A percentile compares a stretch with the other conserved stretches of the same genome.
Evolutionary conservation across 2,329 filamentous ascomycete genomes (phyloP).

Genomic region (Beauveria varroae): DNA sequence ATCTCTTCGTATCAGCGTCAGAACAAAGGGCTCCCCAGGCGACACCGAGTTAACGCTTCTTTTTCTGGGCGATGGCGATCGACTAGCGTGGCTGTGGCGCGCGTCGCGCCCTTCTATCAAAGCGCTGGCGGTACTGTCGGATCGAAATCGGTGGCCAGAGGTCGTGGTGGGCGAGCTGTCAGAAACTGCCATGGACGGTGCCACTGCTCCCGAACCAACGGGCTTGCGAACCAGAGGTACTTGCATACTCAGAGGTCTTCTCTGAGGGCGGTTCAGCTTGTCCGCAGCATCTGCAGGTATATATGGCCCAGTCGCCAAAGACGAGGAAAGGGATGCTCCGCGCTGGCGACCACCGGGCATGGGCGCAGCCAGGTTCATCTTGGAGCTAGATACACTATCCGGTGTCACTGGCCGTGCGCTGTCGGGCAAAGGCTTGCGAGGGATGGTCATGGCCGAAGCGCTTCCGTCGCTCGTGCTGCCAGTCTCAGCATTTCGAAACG

Average conservation of each 20-base stretch:
- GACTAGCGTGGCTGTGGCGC: conserved; percentile 8
- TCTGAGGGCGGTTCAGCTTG: neutral
- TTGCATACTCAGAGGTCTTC: neutral
- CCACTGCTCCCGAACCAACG: conserved; percentile 19
- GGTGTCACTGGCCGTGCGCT: conserved; percentile 21
- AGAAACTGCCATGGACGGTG: neutral
- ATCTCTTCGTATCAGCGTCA: conserved; percentile 67
- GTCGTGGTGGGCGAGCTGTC: conserved; percentile 9
- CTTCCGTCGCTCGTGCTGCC: conserved; percentile 39
- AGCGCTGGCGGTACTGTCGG: neutral
- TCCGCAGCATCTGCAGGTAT: conserved; percentile 10
- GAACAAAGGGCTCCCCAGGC: conserved; percentile 39
- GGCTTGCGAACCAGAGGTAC: conserved; percentile 21
- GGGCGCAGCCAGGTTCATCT: neutral
- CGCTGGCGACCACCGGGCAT: conserved; percentile 13
- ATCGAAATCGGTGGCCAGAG: neutral
- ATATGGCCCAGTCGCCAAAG: conserved; percentile 10
- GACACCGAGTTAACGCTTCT: conserved; percentile 19
- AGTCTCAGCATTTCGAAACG: conserved; percentile 22
- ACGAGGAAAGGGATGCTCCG: conserved; percentile 12
- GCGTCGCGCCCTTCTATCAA: neutral
- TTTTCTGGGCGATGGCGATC: conserved; percentile 33
- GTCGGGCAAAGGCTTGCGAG: conserved; percentile 43
- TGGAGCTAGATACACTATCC: conserved; percentile 14
- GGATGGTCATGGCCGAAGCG: conserved; percentile 36